These are phyloP conservation scores for Sugiyamaella mastotermitis DNA, from an alignment of 805 yeast genomes.

Conservation along the genomic window DNA sequence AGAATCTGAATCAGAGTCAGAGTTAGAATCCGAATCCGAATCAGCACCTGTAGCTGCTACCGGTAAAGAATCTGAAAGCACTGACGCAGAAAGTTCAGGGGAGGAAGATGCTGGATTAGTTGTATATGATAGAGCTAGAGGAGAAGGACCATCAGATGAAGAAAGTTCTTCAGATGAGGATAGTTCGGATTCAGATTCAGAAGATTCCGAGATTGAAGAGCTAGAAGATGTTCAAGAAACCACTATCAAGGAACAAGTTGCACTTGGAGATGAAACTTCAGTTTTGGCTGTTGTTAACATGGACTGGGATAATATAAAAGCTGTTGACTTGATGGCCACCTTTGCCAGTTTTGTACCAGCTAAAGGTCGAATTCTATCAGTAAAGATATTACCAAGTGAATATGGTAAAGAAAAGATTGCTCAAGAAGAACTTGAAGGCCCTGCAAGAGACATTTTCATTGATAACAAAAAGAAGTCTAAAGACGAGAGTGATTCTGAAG, in stretches of 20 bases:
- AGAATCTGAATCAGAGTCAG: constrained; percentile 20
- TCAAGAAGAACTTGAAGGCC: constrained; percentile 86
- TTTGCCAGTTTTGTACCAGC: constrained; percentile 79
- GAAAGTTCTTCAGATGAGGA: constrained; percentile 15
- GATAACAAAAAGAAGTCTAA: constrained; percentile 35
- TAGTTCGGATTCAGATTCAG: constrained; percentile 4
- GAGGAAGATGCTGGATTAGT: constrained; percentile 10
- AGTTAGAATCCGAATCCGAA: constrained; percentile 13
- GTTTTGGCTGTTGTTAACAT: constrained; percentile 87
- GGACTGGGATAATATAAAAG: constrained; percentile 95
- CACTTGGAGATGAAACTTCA: constrained; percentile 77
- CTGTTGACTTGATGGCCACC: constrained; percentile 84
- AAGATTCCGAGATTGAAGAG: constrained; percentile 13
- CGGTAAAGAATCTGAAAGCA: constrained; percentile 21
- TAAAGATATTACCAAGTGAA: constrained; percentile 67
- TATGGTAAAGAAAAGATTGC: constrained; percentile 91
- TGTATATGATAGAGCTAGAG: constrained; percentile 31
- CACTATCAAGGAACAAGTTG: constrained; percentile 45
- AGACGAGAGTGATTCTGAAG: constrained; percentile 29
- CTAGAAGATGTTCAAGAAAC: constrained; percentile 16
- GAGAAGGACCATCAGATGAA: constrained; percentile 28
- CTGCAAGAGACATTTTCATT: constrained; percentile 76
- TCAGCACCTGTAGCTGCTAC: background rate
- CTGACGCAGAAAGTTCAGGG: constrained; percentile 13
- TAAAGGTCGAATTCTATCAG: constrained; percentile 61